These are phyloP conservation scores for Penicillium antarcticum DNA, from an alignment of 495 filamentous ascomycete species.

Conservation along the genomic window DNA sequence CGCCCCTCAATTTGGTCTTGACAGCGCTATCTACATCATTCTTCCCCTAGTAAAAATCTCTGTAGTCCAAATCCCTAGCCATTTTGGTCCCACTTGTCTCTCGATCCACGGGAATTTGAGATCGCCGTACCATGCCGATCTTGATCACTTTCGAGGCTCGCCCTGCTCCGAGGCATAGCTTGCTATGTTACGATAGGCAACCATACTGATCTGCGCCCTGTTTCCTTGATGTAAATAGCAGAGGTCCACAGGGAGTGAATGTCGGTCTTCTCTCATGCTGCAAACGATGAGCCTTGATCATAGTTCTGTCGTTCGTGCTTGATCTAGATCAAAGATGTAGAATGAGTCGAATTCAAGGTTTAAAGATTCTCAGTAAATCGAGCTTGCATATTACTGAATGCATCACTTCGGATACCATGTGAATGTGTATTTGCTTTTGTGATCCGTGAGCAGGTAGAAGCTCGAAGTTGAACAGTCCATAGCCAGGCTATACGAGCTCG, in stretches of 20 bases:
- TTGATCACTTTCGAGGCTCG: neutral
- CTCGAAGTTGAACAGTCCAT: no score
- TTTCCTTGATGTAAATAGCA: neutral
- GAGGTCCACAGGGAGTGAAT: neutral
- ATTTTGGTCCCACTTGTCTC: neutral
- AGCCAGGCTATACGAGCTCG: no score
- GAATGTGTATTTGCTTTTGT: no score
- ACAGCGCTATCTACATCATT: neutral
- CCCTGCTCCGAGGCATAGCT: neutral
- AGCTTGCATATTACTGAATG: neutral
- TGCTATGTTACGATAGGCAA: slow-evolving; percentile 2
- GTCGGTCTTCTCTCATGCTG: neutral
- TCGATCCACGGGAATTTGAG: neutral
- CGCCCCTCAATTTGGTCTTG: neutral
- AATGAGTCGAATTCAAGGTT: neutral
- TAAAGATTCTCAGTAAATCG: no score
- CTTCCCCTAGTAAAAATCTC: no score
- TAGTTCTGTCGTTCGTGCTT: neutral
- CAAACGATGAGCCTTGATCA: neutral
- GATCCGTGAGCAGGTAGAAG: no score
- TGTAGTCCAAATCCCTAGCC: neutral
- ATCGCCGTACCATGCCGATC: neutral
- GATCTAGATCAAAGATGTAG: neutral
- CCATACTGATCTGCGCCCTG: neutral
- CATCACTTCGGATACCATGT: no score